Evolutionary conservation across 2,329 filamentous ascomycete species (phyloP), one percentile per base, ranked within the genome.

Genomic region (Mollisiaceae sp.): DNA sequence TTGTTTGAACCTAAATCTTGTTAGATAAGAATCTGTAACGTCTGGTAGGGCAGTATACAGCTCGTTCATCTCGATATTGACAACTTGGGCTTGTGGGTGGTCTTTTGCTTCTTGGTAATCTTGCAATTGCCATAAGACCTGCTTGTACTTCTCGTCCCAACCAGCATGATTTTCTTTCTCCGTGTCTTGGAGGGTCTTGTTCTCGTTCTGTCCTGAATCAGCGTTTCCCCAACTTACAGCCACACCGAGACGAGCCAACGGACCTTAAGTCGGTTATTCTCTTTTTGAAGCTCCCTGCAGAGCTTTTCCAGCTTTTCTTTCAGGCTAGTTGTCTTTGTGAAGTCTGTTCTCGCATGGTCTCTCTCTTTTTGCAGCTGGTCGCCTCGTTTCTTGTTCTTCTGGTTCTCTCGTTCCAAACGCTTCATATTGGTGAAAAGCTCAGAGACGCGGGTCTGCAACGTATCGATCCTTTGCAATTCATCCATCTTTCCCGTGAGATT

Each of bases 231-330:
- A 56, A 45, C 14, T 60, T 59, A 62, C 50, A 71, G 70, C 61
- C 36, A 20, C 58, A 65, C 35, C 60, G 41, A 62, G 59, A 24
- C 32, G 39, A 39, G 60, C 45, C 52, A 58, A 70, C 74, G 61
- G 79, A 95, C 92, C 90, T 98, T 98, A 70, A 99, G 88, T 80
- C 97, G 96, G 80, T 98, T 98, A 78, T 99, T 99, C 76, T 99
- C 95, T 74, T 94, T 91, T 67, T 96, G 95, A 63, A 99, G 85
- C 78, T 99, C 95, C 64, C 95, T 85, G 74, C 94, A 97, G 38
- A 99, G 83, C 77, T 98, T 99, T 79, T 99, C 95, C 55, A 99
- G 83, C 80, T 98, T 98, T 78, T 98, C 94, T 78, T 97, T 97
- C 76, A 98, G 87, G 1, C 90, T 91, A 22, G 91, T 89, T 24